These are phyloP conservation scores for Strobilomyces dryophilus DNA, from an alignment of 768 basidiomycete genomes.

Conservation along the genomic window DNA sequence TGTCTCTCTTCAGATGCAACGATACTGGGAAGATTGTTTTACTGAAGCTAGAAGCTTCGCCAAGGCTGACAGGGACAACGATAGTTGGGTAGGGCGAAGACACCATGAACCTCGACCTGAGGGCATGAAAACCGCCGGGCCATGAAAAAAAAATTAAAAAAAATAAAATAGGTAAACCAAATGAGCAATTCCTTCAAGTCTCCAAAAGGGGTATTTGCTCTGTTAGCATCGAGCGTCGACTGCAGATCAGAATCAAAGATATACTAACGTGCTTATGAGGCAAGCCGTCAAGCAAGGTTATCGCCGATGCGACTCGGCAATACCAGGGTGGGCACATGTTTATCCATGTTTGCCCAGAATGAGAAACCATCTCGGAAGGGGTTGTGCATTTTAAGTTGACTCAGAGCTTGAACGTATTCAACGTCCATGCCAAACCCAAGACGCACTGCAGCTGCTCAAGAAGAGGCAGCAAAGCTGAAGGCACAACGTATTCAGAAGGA, in stretches of 20 bases:
- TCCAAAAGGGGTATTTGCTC: background rate
- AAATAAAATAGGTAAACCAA: background rate
- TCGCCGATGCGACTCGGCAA: too few species aligned
- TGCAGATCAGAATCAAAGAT: too few species aligned
- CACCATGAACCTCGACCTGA: background rate
- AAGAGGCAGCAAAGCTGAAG: background rate
- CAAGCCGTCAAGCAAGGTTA: too few species aligned
- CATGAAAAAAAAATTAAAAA: background rate
- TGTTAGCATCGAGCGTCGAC: background rate
- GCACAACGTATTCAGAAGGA: background rate
- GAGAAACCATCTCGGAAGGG: too few species aligned
- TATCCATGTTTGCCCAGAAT: background rate
- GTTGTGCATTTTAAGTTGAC: background rate
- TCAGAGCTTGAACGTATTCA: background rate
- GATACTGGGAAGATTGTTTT: constrained; percentile 6
- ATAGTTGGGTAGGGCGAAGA: background rate
- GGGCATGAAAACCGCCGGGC: background rate
- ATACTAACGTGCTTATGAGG: too few species aligned
- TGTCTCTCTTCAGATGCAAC: background rate
- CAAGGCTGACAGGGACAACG: constrained; percentile 8
- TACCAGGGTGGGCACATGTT: background rate
- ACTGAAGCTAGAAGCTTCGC: constrained; percentile 1
- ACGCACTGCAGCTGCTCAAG: background rate
- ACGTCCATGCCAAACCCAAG: constrained; percentile 1
- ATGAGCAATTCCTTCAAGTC: background rate